Evolutionary conservation across 495 filamentous ascomycete species (phyloP), one percentile per base, ranked within the genome.

Genomic region (Venustampulla echinocandica): DNA sequence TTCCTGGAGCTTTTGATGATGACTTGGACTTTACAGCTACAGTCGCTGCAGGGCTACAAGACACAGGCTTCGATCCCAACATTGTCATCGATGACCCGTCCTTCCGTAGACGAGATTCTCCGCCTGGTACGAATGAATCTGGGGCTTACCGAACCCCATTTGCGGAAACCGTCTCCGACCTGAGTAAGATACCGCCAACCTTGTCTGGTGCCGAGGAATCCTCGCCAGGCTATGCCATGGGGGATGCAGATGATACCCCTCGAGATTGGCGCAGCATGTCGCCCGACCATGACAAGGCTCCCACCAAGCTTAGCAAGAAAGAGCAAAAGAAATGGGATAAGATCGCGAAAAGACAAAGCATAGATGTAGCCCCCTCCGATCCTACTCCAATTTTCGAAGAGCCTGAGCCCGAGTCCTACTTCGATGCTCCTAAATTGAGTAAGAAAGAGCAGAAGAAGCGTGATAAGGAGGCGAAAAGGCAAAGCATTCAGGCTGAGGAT

Each of bases 1-100:
- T 70, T 56, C 68, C 74, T 24, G 75, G 75, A 14, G 51, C 58
- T 0, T 80, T 73, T 57, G 69, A 56, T 6, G 69, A 78, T 20
- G 83, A 87, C 46, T 65, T 81, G 30, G 80, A 76, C 25, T 87
- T 87, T 39, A 75, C 80, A 14, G 82, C 82, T 19, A 77, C 71
- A 9, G 57, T 87, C n/a, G 82, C 82, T 54, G 84, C 82, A 27
- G 81, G 77, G 4, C 70, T 84, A 15, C 60, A 80, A 60, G 75
- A 75, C 4, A 71, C 77, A 42, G 83, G 83, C 0, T 87, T 87
- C 48, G 76, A 87, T 58, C 77, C 82, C 17, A 74, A 83, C 20
- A 76, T 86, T 46, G 76, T 87, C 11, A 77, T 82, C 18, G 67
- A 85, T 42, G 71, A 87, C 52, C 74, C 76, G 0, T 66, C 56